phyloP scores from a whole-genome alignment of 352 stramenopile species.

The Blastocystis sp. region DNA sequence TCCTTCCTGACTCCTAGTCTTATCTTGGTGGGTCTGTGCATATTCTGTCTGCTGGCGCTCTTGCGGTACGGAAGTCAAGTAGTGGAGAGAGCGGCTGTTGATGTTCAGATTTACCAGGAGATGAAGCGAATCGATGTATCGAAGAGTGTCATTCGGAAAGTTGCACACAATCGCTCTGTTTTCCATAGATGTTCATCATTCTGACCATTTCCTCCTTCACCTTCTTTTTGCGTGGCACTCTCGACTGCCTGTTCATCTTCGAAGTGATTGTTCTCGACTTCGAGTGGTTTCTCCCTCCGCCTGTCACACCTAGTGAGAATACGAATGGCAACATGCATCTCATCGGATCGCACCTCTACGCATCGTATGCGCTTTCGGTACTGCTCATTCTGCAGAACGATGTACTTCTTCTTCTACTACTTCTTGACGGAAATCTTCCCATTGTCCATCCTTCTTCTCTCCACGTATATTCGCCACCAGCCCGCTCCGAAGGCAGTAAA shows the following conservation, averaged over 20 bases:
- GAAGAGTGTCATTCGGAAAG: conserved; percentile 26
- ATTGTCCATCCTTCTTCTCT: conserved; percentile 46
- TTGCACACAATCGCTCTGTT: not conserved
- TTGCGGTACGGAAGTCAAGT: conserved; percentile 9
- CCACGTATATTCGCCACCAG: conserved; percentile 28
- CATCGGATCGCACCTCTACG: conserved; percentile 46
- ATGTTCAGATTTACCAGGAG: conserved; percentile 23
- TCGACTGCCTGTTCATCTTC: conserved; percentile 30
- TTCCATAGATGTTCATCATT: conserved; percentile 41
- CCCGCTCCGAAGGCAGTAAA: not conserved
- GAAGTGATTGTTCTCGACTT: conserved; percentile 39
- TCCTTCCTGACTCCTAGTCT: not conserved
- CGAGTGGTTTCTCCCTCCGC: not conserved
- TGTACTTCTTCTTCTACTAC: conserved; percentile 65
- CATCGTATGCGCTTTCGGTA: not conserved
- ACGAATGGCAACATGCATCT: conserved; percentile 52
- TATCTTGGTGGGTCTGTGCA: not conserved
- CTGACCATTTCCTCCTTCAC: conserved; percentile 32
- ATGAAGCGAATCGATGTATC: conserved; percentile 38
- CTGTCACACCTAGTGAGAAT: not conserved
- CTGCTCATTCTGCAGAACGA: not conserved
- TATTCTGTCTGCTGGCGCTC: conserved; percentile 41
- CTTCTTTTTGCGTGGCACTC: conserved; percentile 7
- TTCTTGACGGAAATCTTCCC: conserved; percentile 46
- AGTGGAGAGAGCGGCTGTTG: not conserved